Evolutionary conservation across 192 early-diverging fungal species (phyloP).

Genomic region (Coemansia sp.): DNA sequence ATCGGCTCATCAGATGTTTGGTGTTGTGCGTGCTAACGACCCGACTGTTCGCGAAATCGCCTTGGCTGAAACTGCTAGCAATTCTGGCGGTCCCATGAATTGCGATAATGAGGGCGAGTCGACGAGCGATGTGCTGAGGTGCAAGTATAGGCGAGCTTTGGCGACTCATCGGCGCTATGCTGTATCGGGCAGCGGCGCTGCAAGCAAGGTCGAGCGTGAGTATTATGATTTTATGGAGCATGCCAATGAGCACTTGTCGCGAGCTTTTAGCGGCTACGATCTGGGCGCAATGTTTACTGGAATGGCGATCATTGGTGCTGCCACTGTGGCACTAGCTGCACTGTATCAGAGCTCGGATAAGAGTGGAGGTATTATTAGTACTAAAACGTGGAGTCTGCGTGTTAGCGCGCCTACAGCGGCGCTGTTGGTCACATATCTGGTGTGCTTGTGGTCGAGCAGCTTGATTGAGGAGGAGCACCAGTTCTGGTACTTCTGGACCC

Average conservation of each 20-base stretch:
- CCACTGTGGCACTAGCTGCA: conserved; percentile 14
- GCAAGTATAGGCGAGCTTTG: conserved; percentile 45
- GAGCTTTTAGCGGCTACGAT: conserved; percentile 50
- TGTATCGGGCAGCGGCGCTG: neutral
- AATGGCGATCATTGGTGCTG: conserved; percentile 27
- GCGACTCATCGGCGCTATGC: conserved; percentile 13
- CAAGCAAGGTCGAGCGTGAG: conserved; percentile 20
- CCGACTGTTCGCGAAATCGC: conserved; percentile 4
- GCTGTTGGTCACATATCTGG: conserved; percentile 56
- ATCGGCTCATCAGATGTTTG: conserved; percentile 66
- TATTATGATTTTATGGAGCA: conserved; percentile 45
- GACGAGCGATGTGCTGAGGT: conserved; percentile 21
- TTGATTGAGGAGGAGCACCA: conserved; percentile 79
- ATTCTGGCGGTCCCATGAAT: neutral
- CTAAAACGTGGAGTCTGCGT: conserved; percentile 11
- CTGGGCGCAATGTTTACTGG: conserved; percentile 46
- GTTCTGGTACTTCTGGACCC: conserved; percentile 76
- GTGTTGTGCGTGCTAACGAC: conserved; percentile 43
- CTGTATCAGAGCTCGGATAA: conserved; percentile 21
- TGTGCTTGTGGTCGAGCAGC: conserved; percentile 68
- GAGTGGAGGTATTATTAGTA: conserved; percentile 11
- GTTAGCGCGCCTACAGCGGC: conserved; percentile 27
- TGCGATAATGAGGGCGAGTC: conserved; percentile 11
- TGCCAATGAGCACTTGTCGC: conserved; percentile 45
- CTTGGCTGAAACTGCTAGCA: neutral